Evolutionary conservation across 805 yeast species (phyloP).

Genomic region (Lachancea thermotolerans): DNA sequence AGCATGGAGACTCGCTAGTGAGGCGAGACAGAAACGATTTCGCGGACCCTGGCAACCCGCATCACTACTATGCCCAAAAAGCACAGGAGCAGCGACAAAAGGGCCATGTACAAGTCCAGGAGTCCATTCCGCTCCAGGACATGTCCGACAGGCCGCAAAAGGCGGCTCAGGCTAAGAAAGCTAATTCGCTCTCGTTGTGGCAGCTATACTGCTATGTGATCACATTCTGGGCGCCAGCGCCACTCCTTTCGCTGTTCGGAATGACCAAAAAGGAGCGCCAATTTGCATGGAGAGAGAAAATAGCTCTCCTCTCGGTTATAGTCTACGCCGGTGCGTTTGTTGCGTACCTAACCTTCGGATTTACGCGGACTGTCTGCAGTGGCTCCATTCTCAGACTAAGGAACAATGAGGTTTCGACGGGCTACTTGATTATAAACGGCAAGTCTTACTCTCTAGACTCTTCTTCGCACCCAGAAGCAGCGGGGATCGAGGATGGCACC

Average conservation of each 20-base stretch:
- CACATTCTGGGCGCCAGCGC: constrained; percentile 91
- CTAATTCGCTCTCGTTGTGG: constrained; percentile 49
- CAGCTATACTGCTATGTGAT: constrained; percentile 66
- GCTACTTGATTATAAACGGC: constrained; percentile 73
- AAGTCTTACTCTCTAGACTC: constrained; percentile 63
- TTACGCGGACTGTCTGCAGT: constrained; percentile 75
- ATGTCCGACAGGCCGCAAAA: constrained; percentile 10
- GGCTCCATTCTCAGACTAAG: constrained; percentile 42
- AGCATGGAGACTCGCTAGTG: constrained; percentile 53
- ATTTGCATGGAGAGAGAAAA: constrained; percentile 95
- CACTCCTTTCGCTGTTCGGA: constrained; percentile 64
- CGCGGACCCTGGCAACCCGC: constrained; percentile 62
- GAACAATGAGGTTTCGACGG: constrained; percentile 50
- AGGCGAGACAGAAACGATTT: constrained; percentile 74
- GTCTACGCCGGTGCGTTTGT: constrained; percentile 65
- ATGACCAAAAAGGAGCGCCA: constrained; percentile 75
- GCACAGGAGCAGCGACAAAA: constrained; percentile 52
- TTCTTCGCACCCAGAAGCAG: constrained; percentile 75
- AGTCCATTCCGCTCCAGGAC: constrained; percentile 35
- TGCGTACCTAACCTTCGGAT: constrained; percentile 85
- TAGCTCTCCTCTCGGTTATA: constrained; percentile 75
- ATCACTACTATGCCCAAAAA: constrained; percentile 69
- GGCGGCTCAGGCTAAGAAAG: constrained; percentile 11
- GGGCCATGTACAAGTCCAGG: constrained; percentile 54
- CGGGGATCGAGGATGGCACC: constrained; percentile 64